Base-by-base conservation (phyloP, 805 yeast species). In the Starmera caribaea region DNA sequence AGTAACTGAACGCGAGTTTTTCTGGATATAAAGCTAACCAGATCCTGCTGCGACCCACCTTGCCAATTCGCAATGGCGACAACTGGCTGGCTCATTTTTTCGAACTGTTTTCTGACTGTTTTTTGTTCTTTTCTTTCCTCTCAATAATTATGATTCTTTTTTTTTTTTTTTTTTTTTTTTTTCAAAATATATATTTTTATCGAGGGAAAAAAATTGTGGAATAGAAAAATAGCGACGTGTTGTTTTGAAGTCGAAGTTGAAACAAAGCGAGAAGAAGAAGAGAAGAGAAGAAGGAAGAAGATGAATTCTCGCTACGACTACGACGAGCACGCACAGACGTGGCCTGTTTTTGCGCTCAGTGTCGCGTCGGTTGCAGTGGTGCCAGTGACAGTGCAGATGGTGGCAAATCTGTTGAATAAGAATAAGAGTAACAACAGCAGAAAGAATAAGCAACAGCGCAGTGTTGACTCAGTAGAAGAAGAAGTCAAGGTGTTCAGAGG, bases 11-110 rank as follows among this genome's bases (percentile, higher is more conserved):
- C 66, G 38, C 71, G 66, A 13, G 84, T 63, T 53, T 82, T 85
- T 46, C 95, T 69, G 37, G 78, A 72, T 13, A 88, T 59, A 57
- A 88, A 89, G 31, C 68, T 65, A 9, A 82, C 66, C 42, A 87
- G 66, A 43, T 87, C 95, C 15, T 71, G 77, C 43, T 70, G 68
- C 2, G 81, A 57, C 1, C 88, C 94, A 44, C 86, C 84, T 43
- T 81, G 79, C 96, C 96, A 88, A 35, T 88, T 86, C 31, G 69
- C 62, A 10, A 87, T 69, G 46, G 82, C 86, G 10, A 87, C 70
- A 3, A 71, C 65, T 9, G 26, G 26, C 8, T 21, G 26, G 26
- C 6, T 21, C 26, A 21, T 21, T 21, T 13, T 28, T 28, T 28
- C 30, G 10, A 28, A 28, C 30, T 13, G 10, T 28, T 28, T 30